These are phyloP conservation scores for Penicillium odoratum DNA, from an alignment of 495 filamentous ascomycete genomes.

Conservation along the genomic window DNA sequence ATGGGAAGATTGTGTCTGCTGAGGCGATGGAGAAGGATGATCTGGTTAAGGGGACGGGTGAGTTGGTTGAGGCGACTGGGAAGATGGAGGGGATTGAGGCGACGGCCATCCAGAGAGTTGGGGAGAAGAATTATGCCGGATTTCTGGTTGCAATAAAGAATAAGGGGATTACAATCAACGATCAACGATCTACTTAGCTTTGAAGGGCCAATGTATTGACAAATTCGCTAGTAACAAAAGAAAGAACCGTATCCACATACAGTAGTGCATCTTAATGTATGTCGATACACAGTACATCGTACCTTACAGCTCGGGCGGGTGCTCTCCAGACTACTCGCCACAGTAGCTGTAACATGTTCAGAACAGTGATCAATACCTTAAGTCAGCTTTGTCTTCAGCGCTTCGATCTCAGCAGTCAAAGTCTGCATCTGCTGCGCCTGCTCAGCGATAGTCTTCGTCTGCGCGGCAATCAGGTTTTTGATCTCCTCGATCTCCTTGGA, in stretches of 20 bases:
- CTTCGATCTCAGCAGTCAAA: conserved; percentile 46
- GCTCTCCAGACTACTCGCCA: conserved; percentile 8
- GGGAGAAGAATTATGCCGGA: no score
- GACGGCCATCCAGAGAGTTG: no score
- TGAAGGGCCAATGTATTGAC: conserved; percentile 29
- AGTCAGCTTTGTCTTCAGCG: conserved; percentile 45
- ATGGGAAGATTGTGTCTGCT: conserved; percentile 3
- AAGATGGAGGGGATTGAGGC: neutral
- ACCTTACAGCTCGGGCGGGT: neutral
- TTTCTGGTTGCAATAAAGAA: no score
- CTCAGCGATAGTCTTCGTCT: conserved; percentile 45
- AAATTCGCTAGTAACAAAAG: conserved; percentile 28
- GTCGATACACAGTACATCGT: conserved; percentile 10
- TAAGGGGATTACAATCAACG: neutral
- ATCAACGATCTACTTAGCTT: conserved; percentile 3
- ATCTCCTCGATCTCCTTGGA: conserved; percentile 45
- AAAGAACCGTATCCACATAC: conserved; percentile 28
- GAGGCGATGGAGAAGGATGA: conserved; percentile 3
- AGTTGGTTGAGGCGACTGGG: conserved; percentile 1
- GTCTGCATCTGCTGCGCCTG: conserved; percentile 48
- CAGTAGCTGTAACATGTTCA: conserved; percentile 7
- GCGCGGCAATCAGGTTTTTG: conserved; percentile 45
- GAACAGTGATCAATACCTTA: conserved; percentile 17
- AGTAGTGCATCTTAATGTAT: conserved; percentile 16
- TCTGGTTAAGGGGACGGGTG: neutral